phyloP scores from a whole-genome alignment of 2,329 filamentous ascomycete species.

The Exophiala calicioides region DNA sequence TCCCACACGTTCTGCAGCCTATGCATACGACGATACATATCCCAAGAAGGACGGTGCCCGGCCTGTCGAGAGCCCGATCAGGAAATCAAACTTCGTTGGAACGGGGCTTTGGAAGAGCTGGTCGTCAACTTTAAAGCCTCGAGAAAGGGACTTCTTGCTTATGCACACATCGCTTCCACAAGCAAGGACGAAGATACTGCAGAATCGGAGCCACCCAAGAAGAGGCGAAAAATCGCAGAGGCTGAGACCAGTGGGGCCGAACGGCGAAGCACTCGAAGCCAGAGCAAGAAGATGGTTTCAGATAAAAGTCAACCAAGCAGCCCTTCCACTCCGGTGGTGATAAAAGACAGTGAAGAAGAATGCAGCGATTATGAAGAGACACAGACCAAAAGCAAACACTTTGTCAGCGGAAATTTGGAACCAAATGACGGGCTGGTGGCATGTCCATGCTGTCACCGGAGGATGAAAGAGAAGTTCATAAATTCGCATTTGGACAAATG shows the following conservation, averaged over 20 bases:
- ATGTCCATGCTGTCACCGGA: conserved; percentile 77
- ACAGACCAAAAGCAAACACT: conserved; percentile 23
- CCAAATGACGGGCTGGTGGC: conserved; percentile 73
- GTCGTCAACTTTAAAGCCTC: conserved; percentile 74
- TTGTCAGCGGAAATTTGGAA: conserved; percentile 9
- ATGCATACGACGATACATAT: conserved; percentile 85
- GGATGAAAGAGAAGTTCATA: conserved; percentile 78
- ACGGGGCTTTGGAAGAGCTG: conserved; percentile 81
- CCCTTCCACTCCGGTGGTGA: conserved; percentile 33
- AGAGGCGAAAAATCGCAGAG: conserved; percentile 29
- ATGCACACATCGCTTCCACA: conserved; percentile 62
- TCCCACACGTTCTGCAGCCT: conserved; percentile 95
- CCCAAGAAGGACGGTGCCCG: conserved; percentile 82
- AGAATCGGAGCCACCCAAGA: conserved; percentile 35
- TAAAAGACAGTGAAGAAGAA: conserved; percentile 46
- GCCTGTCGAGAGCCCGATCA: conserved; percentile 78
- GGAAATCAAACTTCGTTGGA: conserved; percentile 79
- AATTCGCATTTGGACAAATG: conserved; percentile 78
- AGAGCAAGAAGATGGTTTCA: conserved; percentile 48
- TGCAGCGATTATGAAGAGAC: conserved; percentile 31
- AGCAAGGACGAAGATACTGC: conserved; percentile 49
- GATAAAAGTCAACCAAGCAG: conserved; percentile 36
- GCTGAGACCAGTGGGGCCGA: conserved; percentile 33
- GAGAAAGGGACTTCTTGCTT: conserved; percentile 61
- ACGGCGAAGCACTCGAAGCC: conserved; percentile 55